These are phyloP conservation scores for Emergomyces africanus DNA, from an alignment of 2,329 filamentous ascomycete genomes.

Conservation along the genomic window DNA sequence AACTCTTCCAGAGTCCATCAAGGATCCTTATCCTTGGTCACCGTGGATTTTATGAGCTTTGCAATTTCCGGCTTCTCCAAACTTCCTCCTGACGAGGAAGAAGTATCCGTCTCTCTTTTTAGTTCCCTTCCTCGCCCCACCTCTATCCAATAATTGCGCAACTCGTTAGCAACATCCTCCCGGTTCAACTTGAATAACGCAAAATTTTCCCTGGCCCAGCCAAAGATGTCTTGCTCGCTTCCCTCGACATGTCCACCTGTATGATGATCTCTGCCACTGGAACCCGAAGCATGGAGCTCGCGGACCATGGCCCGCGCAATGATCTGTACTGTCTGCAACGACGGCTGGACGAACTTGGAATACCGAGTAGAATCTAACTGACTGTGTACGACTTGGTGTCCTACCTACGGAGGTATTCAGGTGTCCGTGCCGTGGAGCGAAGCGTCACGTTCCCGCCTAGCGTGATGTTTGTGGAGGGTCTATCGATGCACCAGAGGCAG, in stretches of 20 bases:
- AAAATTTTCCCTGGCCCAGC: background rate
- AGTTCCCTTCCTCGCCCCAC: background rate
- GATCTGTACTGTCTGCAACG: background rate
- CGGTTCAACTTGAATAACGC: background rate
- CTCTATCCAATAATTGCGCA: background rate
- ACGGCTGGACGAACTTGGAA: background rate
- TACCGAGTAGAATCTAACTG: background rate
- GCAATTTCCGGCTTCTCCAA: background rate
- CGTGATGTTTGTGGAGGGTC: conserved; percentile 7
- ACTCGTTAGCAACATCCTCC: background rate
- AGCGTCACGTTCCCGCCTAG: background rate
- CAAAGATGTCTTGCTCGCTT: background rate
- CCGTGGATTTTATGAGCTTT: background rate
- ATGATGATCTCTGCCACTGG: background rate
- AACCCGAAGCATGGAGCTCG: background rate
- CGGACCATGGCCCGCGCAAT: background rate
- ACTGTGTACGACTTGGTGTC: background rate
- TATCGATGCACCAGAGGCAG: conserved; percentile 33
- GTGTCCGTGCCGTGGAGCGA: background rate
- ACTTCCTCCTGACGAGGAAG: background rate
- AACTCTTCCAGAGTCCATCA: background rate
- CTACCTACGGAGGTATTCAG: background rate
- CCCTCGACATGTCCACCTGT: background rate
- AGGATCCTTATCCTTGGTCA: background rate
- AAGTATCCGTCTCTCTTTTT: background rate